These are phyloP conservation scores for Podila epigama DNA, from an alignment of 192 early-diverging fungal genomes.

Conservation along the genomic window DNA sequence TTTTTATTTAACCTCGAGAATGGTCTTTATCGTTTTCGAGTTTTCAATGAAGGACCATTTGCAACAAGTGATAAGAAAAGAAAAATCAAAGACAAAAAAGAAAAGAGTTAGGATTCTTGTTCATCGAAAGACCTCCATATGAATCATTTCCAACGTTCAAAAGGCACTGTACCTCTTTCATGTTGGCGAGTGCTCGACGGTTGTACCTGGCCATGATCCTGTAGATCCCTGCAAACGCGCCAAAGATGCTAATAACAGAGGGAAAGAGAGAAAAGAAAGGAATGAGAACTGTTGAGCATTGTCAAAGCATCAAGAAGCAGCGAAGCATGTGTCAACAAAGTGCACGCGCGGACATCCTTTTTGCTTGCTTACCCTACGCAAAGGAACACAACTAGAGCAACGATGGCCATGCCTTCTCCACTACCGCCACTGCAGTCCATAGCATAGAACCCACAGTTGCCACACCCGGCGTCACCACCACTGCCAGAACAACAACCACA, in stretches of 20 bases:
- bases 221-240: conserved; percentile 22
- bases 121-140: background rate
- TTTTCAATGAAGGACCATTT: too few species aligned
- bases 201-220: background rate
- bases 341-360: too few species aligned
- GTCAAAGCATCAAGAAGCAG: too few species aligned
- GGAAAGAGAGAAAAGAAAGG: background rate
- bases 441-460: background rate
- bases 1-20: conserved; percentile 32
- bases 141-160: background rate
- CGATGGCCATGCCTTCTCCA: background rate
- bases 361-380: conserved; percentile 7
- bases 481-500: background rate
- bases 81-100: background rate
- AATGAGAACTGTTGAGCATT: too few species aligned
- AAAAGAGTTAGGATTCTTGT: background rate
- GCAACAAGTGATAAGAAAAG: too few species aligned
- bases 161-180: conserved; percentile 25
- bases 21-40: too few species aligned
- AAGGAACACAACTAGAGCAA: background rate
- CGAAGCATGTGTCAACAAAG: too few species aligned
- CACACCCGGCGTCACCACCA: too few species aligned
- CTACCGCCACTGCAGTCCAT: background rate
- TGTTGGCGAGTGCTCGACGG: conserved; percentile 3
- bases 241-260: conserved; percentile 9